Evolutionary conservation across 306 rosid species (phyloP), one percentile per base, ranked within the genome.

Genomic region (Citrullus mucosospermus): DNA sequence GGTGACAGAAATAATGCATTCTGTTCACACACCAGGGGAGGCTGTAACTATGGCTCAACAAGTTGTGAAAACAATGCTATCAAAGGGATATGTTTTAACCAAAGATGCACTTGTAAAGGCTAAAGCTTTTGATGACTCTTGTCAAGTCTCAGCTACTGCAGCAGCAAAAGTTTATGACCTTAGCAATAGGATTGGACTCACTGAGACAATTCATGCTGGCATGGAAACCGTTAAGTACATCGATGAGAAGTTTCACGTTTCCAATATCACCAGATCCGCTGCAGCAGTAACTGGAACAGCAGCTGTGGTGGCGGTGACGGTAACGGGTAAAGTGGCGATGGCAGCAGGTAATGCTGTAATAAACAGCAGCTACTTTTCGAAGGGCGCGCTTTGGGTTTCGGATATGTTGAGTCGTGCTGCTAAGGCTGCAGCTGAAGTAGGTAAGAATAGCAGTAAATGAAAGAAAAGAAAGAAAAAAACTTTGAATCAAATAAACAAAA

Each of bases 51-150:
- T 87, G 80, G 93, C 97, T 3, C 97, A 93, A 85, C 88, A 83
- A 75, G 96, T 92, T 41, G 97, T 95, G 59, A 90, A 88, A 85
- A 90, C 91, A 85, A 85, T 95, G 99, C 87, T 89, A 77, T 88
- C 99, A 58, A 95, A 90, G 79, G 99, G 99, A 58, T 95, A 89
- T 84, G 91, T 91, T 12, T 78, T 95, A 65, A 86, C 97, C 22
- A 91, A 89, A 84, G 99, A 88, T 69, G 96, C 99, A 56, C 82
- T 92, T 65, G 41, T 86, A 56, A 91, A 86, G 93, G 99, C 97
- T 61, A 95, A 88, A 87, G 86, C 87, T 30, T 87, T 92, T 66
- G 99, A 95, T 17, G 97, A 95, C 80, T 92, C 96, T 17, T 81
- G 78, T 58, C 84, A 41, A 50, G 90, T 91, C 79, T 88, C 99